Evolutionary conservation across 1,284 basidiomycete species (phyloP).

Genomic region (Cutaneotrichosporon spelunceum): DNA sequence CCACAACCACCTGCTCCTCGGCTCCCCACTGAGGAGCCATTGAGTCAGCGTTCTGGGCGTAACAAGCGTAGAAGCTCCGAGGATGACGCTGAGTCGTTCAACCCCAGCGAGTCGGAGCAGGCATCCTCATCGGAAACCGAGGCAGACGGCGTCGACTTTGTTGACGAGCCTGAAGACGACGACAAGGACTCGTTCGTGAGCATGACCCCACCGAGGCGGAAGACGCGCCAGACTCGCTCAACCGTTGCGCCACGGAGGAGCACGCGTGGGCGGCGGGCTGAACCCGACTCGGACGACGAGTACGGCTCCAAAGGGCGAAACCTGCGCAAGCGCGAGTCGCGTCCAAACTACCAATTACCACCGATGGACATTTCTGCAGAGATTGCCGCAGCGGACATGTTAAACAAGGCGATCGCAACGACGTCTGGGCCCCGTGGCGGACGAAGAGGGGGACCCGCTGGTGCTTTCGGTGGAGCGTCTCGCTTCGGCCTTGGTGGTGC

Average conservation of each 20-base stretch:
- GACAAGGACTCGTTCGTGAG: slow-evolving; percentile 11
- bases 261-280: slow-evolving; percentile 24
- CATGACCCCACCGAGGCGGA: slow-evolving; percentile 10
- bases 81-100: slow-evolving; percentile 38
- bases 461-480: slow-evolving; percentile 31
- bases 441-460: not conserved
- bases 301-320: slow-evolving; percentile 31
- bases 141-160: slow-evolving; percentile 28
- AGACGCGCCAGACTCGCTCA: slow-evolving; percentile 10
- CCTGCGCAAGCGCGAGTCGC: slow-evolving; percentile 43
- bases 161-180: slow-evolving; percentile 52
- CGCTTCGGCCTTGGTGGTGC: slow-evolving; percentile 35
- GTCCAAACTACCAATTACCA: slow-evolving; percentile 49
- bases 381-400: slow-evolving; percentile 28
- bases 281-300: slow-evolving; percentile 34
- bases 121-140: slow-evolving; percentile 24
- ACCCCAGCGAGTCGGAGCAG: slow-evolving; percentile 30
- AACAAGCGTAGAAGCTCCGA: slow-evolving; percentile 21
- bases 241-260: slow-evolving; percentile 6
- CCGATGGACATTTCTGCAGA: slow-evolving; percentile 42
- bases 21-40: not conserved
- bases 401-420: slow-evolving; percentile 33
- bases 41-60: slow-evolving; percentile 12
- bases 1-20: not conserved
- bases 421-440: slow-evolving; percentile 28